Conservation (phyloP, 768 basidiomycete genomes). For the Cystoderma amianthinum region DNA sequence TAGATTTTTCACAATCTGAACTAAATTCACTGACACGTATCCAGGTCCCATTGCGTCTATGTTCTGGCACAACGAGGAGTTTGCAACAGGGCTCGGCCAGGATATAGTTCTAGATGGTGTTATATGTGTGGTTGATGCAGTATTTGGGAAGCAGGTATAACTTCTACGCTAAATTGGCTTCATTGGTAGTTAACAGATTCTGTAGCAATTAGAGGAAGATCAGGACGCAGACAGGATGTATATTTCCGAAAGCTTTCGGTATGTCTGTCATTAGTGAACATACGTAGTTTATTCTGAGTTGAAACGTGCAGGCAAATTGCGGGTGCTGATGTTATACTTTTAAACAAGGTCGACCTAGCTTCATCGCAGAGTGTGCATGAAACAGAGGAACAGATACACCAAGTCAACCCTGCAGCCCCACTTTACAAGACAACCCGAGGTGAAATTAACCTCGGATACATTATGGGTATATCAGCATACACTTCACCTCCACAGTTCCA, state of each 20-base stretch:
- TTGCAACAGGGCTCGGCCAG: constrained; percentile 53
- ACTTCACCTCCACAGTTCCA: constrained; percentile 37
- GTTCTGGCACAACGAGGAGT: constrained; percentile 88
- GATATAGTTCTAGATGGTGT: constrained; percentile 84
- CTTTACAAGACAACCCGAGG: constrained; percentile 68
- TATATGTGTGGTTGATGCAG: constrained; percentile 86
- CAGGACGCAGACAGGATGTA: constrained; percentile 38
- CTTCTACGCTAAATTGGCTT: neutral
- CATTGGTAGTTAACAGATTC: neutral
- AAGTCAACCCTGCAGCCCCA: constrained; percentile 75
- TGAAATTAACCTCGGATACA: constrained; percentile 62
- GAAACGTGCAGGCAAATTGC: constrained; percentile 83
- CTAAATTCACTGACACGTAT: neutral
- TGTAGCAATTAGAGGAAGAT: constrained; percentile 84
- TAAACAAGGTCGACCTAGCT: constrained; percentile 89
- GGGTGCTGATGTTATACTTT: constrained; percentile 81
- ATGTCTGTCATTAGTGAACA: constrained; percentile 8
- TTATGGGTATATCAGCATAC: constrained; percentile 83
- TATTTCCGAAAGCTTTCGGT: constrained; percentile 78
- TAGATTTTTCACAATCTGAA: constrained; percentile 17
- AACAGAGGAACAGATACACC: constrained; percentile 57
- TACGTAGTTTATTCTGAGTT: neutral
- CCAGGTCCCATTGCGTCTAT: constrained; percentile 80
- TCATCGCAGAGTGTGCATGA: constrained; percentile 30
- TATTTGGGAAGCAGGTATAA: constrained; percentile 55